Evolutionary conservation across 2,329 filamentous ascomycete genomes (phyloP).

Genomic region (Cercospora sesami): DNA sequence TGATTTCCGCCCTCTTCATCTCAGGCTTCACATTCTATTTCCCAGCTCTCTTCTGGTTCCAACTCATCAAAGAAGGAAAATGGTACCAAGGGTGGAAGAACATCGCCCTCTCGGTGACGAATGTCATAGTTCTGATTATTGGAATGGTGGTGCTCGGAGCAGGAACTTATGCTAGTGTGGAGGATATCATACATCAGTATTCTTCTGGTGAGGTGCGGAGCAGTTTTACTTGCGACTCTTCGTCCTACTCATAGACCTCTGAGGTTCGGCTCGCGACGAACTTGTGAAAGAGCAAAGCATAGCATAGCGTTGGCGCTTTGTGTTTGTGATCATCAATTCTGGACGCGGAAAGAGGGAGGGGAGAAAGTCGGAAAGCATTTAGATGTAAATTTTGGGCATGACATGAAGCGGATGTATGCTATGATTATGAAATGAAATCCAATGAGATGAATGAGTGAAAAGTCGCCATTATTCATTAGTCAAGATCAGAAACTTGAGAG

Average conservation of each 20-base stretch:
- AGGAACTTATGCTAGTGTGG: constrained; percentile 48
- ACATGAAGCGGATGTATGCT: neutral
- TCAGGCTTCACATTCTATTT: constrained; percentile 60
- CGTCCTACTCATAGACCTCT: constrained; percentile 8
- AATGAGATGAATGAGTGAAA: neutral
- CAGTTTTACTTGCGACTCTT: constrained; percentile 44
- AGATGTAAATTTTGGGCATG: neutral
- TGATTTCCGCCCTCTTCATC: constrained; percentile 65
- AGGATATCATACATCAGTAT: constrained; percentile 48
- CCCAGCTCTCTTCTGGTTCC: constrained; percentile 44
- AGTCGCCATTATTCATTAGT: too few species aligned
- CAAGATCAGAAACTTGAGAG: too few species aligned
- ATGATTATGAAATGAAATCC: neutral
- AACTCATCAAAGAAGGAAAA: constrained; percentile 50
- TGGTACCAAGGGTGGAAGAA: constrained; percentile 52
- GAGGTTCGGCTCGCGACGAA: constrained; percentile 8
- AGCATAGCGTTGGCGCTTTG: neutral
- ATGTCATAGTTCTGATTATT: constrained; percentile 45
- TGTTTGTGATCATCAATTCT: neutral
- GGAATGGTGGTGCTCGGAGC: constrained; percentile 38
- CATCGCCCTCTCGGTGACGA: constrained; percentile 48
- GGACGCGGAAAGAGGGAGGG: constrained; percentile 6
- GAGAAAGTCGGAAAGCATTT: neutral
- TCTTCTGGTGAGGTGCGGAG: constrained; percentile 41
- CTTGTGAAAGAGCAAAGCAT: neutral